Conservation (phyloP, 169 alveolate species). For the Pseudocohnilembus persalinus region DNA sequence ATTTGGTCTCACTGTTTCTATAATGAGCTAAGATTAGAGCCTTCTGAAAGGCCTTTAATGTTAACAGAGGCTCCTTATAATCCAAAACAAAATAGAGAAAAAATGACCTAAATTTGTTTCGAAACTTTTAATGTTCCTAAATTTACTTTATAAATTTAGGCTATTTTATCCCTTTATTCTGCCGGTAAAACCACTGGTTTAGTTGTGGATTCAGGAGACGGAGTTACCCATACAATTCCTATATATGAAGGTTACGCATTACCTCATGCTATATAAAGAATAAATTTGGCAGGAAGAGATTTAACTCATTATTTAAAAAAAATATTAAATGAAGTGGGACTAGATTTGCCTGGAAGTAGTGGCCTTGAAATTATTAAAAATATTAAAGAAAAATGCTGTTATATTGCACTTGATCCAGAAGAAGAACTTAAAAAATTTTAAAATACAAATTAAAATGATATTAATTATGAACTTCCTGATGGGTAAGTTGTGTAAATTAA, state of each 20-base stretch:
- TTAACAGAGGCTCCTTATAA: conserved; percentile 72
- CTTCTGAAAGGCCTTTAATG: conserved; percentile 69
- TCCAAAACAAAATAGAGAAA: conserved; percentile 59
- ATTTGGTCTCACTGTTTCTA: conserved; percentile 68
- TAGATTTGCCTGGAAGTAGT: conserved; percentile 25
- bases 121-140: conserved; percentile 62
- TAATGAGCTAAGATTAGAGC: conserved; percentile 65
- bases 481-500: conserved; percentile 55
- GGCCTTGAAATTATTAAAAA: conserved; percentile 72
- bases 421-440: conserved; percentile 36
- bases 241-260: conserved; percentile 58
- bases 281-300: conserved; percentile 65
- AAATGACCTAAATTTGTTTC: conserved; percentile 46
- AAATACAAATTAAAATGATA: conserved; percentile 23
- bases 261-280: conserved; percentile 50
- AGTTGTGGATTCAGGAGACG: conserved; percentile 71
- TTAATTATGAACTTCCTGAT: conserved; percentile 58
- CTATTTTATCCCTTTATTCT: conserved; percentile 53
- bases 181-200: conserved; percentile 63
- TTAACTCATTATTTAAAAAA: conserved; percentile 51
- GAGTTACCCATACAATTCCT: conserved; percentile 54
- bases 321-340: conserved; percentile 39
- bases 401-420: conserved; percentile 47
- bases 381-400: conserved; percentile 75
- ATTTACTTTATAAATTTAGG: conserved; percentile 47